Percentiles rank a stretch among this genome's conserved stretches.
Conservation (phyloP, 495 filamentous ascomycete genomes). For the Aspergillus ellipticus region DNA sequence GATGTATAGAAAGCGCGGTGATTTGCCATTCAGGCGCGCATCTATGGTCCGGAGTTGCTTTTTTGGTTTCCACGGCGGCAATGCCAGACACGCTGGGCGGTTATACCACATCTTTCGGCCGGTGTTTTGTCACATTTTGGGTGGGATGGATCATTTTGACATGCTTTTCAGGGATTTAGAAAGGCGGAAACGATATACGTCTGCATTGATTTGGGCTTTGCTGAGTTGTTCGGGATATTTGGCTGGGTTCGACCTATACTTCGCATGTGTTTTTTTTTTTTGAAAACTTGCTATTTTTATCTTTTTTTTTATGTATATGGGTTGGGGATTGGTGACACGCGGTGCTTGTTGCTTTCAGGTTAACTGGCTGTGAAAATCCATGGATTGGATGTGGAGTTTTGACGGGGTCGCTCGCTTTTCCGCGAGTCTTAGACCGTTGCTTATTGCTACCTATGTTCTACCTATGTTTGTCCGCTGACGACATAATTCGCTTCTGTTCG, state of each 20-base stretch:
- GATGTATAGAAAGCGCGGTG: constrained; percentile 48
- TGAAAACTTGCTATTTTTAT: constrained; percentile 25
- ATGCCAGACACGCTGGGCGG: constrained; percentile 28
- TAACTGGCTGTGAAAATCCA: constrained; percentile 42
- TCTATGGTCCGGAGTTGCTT: constrained; percentile 37
- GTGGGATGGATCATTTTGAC: constrained; percentile 37
- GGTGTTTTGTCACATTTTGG: constrained; percentile 29
- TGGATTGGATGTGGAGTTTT: constrained; percentile 44
- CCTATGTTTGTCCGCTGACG: constrained; percentile 16
- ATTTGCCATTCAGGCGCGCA: constrained; percentile 39
- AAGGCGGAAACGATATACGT: constrained; percentile 54
- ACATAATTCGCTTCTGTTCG: constrained; percentile 16
- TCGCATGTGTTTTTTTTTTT: constrained; percentile 28
- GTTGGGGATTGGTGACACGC: constrained; percentile 36
- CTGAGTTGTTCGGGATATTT: constrained; percentile 38
- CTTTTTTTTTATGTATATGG: constrained; percentile 42
- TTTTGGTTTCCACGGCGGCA: constrained; percentile 30
- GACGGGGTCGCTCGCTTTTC: constrained; percentile 32
- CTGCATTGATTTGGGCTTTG: constrained; percentile 48
- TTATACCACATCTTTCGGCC: constrained; percentile 28
- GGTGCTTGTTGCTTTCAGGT: constrained; percentile 31
- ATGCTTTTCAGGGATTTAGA: constrained; percentile 45
- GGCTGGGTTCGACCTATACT: constrained; percentile 26
- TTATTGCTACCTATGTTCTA: constrained; percentile 21
- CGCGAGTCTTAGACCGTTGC: constrained; percentile 37